phyloP scores from a whole-genome alignment of 495 filamentous ascomycete species.

The Oleoguttula mirabilis region DNA sequence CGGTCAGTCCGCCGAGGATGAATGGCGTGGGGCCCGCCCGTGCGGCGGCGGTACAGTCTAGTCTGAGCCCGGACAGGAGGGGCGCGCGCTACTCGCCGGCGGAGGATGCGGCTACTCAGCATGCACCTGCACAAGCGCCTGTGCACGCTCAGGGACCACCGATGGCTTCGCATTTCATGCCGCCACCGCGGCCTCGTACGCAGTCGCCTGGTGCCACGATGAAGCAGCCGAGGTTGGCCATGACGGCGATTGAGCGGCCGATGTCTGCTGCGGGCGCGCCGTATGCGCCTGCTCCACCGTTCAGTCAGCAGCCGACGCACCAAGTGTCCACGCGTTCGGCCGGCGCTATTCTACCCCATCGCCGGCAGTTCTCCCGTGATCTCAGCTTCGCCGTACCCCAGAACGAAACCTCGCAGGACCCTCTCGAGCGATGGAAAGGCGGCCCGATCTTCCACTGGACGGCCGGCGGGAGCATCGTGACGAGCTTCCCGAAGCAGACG shows the following conservation, averaged over 20 bases:
- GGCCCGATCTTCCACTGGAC: constrained; percentile 78
- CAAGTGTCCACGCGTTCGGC: constrained; percentile 12
- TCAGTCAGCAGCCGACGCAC: constrained; percentile 27
- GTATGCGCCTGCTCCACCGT: constrained; percentile 27
- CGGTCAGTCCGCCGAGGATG: constrained; percentile 1
- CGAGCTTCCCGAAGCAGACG: constrained; percentile 78
- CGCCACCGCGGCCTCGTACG: constrained; percentile 65
- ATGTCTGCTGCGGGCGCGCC: constrained; percentile 42
- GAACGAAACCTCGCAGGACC: constrained; percentile 70
- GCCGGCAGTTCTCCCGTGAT: constrained; percentile 29
- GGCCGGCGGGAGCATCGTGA: constrained; percentile 68
- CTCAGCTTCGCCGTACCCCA: constrained; percentile 44
- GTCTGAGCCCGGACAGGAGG: no score
- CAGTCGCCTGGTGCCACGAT: constrained; percentile 60
- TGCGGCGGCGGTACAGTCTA: no score
- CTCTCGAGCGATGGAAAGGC: constrained; percentile 79
- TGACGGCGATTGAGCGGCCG: constrained; percentile 43
- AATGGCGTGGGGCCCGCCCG: no score
- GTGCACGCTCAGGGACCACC: constrained; percentile 12
- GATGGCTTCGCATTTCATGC: no score
- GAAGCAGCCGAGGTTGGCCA: constrained; percentile 39
- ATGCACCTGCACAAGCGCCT: background rate
- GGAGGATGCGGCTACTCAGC: background rate
- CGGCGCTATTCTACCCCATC: constrained; percentile 25
- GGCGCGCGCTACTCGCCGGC: no score